Conservation (phyloP, 2,329 filamentous ascomycete genomes). For the Hymenotorrendiella dingleyae region DNA sequence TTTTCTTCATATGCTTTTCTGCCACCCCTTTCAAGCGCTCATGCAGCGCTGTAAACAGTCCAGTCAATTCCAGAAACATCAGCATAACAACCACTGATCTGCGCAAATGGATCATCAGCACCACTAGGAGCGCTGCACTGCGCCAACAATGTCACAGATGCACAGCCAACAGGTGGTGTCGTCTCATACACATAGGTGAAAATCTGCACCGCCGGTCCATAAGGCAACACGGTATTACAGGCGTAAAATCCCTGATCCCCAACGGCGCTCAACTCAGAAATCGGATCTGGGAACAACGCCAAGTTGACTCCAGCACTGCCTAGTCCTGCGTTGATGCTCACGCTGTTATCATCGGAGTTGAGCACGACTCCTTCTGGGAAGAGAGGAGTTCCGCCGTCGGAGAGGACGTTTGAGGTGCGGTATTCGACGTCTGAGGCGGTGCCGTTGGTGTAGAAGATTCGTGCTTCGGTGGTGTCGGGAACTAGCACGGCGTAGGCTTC, state of each 20-base stretch:
- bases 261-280: slow-evolving; percentile 24
- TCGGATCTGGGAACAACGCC: slow-evolving; percentile 32
- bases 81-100: slow-evolving; percentile 36
- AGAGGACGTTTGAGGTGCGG: slow-evolving; percentile 33
- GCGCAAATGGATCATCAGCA: slow-evolving; percentile 36
- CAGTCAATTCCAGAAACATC: slow-evolving; percentile 37
- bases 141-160: slow-evolving; percentile 37
- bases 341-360: slow-evolving; percentile 28
- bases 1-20: background rate
- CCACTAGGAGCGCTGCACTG: slow-evolving; percentile 36
- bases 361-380: slow-evolving; percentile 35
- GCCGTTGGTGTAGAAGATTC: slow-evolving; percentile 46
- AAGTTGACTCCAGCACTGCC: slow-evolving; percentile 35
- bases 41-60: slow-evolving; percentile 27
- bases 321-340: slow-evolving; percentile 33
- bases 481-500: slow-evolving; percentile 34
- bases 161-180: slow-evolving; percentile 33
- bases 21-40: background rate
- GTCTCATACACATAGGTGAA: slow-evolving; percentile 35
- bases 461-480: slow-evolving; percentile 18
- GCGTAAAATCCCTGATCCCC: slow-evolving; percentile 35
- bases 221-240: slow-evolving; percentile 38
- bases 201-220: slow-evolving; percentile 35
- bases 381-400: slow-evolving; percentile 36
- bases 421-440: slow-evolving; percentile 33